Percentiles rank a stretch among this genome's conserved stretches.
Evolutionary conservation across 495 filamentous ascomycete species (phyloP).

Genomic region (Cercophora scortea): DNA sequence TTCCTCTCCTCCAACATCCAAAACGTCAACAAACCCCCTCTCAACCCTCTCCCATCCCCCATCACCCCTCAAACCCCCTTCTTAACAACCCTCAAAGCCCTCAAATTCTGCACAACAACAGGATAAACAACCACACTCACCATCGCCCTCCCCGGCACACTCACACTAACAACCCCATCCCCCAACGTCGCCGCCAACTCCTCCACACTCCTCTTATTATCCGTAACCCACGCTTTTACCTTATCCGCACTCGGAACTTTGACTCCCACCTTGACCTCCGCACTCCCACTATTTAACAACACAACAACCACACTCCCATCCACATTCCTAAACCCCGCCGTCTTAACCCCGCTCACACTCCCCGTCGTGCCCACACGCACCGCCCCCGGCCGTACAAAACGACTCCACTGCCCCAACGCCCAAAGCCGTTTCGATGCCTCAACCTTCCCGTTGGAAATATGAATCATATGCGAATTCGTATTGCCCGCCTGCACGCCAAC

Average conservation of each 20-base stretch:
- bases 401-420: slow-evolving; percentile 39
- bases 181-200: neutral
- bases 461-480: slow-evolving; percentile 35
- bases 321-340: slow-evolving; percentile 38
- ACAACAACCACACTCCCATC: slow-evolving; percentile 35
- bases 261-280: slow-evolving; percentile 9
- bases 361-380: slow-evolving; percentile 29
- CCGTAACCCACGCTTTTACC: slow-evolving; percentile 21
- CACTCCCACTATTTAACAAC: slow-evolving; percentile 34
- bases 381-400: slow-evolving; percentile 40
- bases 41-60: neutral
- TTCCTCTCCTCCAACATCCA: no score
- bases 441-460: slow-evolving; percentile 21
- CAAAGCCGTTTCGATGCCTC: slow-evolving; percentile 36
- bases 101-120: neutral
- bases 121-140: neutral
- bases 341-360: slow-evolving; percentile 21
- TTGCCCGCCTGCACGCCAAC: slow-evolving; percentile 35
- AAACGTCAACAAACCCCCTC: neutral
- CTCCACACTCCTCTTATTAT: slow-evolving; percentile 9
- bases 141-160: neutral
- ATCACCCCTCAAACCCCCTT: neutral
- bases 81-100: neutral
- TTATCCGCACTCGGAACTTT: slow-evolving; percentile 13
- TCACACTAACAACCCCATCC: neutral